phyloP scores from a whole-genome alignment of 2,329 filamentous ascomycete species.

The Penicillium expansum region DNA sequence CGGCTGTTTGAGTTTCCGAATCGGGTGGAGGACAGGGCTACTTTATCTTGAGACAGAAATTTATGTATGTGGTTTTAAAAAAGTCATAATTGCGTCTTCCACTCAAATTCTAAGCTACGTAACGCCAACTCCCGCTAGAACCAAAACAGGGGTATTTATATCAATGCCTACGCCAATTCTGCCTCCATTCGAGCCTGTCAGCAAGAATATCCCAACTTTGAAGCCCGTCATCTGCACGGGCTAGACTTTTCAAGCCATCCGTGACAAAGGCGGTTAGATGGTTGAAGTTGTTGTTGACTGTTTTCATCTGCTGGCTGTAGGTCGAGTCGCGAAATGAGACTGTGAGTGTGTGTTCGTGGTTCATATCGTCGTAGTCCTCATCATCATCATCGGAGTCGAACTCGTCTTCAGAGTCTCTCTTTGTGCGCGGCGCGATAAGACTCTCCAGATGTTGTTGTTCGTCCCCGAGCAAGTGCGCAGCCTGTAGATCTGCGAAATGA shows the following conservation, averaged over 20 bases:
- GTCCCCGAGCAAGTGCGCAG: constrained; percentile 36
- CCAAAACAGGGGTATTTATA: constrained; percentile 3
- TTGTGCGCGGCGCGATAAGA: neutral
- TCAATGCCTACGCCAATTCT: constrained; percentile 10
- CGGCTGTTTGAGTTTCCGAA: neutral
- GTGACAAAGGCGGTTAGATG: constrained; percentile 67
- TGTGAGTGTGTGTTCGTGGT: constrained; percentile 41
- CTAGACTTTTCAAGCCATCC: constrained; percentile 70
- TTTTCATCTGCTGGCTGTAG: constrained; percentile 54
- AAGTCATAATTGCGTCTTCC: neutral
- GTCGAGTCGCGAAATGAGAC: constrained; percentile 40
- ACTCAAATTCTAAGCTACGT: neutral
- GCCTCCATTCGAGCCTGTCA: constrained; percentile 66
- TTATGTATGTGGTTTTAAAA: neutral
- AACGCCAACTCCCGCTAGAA: constrained; percentile 1
- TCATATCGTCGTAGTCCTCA: constrained; percentile 32
- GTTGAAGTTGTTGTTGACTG: constrained; percentile 63
- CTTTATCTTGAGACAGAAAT: neutral
- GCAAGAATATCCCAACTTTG: constrained; percentile 76
- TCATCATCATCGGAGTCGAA: constrained; percentile 23
- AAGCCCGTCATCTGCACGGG: constrained; percentile 70
- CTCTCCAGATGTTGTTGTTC: neutral
- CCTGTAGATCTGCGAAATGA: constrained; percentile 62
- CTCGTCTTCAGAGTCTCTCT: neutral
- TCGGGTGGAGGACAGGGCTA: neutral